Conservation (phyloP, 2,329 filamentous ascomycete genomes). For the Hypoxylon sp. region DNA sequence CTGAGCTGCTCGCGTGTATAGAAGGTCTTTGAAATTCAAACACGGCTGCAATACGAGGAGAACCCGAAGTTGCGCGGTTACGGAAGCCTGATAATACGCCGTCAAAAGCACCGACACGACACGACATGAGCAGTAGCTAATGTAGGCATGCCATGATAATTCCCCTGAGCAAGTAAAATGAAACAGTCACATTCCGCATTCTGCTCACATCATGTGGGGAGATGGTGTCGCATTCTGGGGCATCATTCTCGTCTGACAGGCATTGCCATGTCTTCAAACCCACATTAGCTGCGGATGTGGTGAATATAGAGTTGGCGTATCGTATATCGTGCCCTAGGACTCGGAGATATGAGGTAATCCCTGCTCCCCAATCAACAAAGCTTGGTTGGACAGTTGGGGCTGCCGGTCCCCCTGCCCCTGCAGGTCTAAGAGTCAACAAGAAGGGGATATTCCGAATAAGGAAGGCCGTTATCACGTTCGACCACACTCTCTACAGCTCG, state of each 20-base stretch:
- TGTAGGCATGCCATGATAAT: slow-evolving; percentile 11
- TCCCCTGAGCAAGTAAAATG: slow-evolving; percentile 29
- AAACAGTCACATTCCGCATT: slow-evolving; percentile 41
- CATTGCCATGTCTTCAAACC: slow-evolving; percentile 18
- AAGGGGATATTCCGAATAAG: slow-evolving; percentile 34
- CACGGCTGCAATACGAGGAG: slow-evolving; percentile 27
- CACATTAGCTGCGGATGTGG: slow-evolving; percentile 2
- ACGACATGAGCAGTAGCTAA: slow-evolving; percentile 21
- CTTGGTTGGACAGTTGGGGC: slow-evolving; percentile 33
- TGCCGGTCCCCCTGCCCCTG: slow-evolving; percentile 23
- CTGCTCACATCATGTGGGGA: slow-evolving; percentile 38
- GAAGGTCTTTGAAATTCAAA: slow-evolving; percentile 1
- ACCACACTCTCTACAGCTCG: background rate
- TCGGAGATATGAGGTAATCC: slow-evolving; percentile 38
- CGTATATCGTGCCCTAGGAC: slow-evolving; percentile 18
- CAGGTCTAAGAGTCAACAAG: slow-evolving; percentile 18
- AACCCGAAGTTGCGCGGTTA: slow-evolving; percentile 20
- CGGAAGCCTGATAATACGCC: slow-evolving; percentile 20
- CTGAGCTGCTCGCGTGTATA: slow-evolving; percentile 3
- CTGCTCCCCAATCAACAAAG: slow-evolving; percentile 19
- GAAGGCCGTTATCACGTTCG: slow-evolving; percentile 36
- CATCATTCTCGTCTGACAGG: slow-evolving; percentile 19
- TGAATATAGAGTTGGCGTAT: slow-evolving; percentile 34
- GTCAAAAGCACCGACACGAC: slow-evolving; percentile 30
- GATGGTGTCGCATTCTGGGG: slow-evolving; percentile 28